Conservation (phyloP, 495 filamentous ascomycete species). For the Penicillium verhagenii region DNA sequence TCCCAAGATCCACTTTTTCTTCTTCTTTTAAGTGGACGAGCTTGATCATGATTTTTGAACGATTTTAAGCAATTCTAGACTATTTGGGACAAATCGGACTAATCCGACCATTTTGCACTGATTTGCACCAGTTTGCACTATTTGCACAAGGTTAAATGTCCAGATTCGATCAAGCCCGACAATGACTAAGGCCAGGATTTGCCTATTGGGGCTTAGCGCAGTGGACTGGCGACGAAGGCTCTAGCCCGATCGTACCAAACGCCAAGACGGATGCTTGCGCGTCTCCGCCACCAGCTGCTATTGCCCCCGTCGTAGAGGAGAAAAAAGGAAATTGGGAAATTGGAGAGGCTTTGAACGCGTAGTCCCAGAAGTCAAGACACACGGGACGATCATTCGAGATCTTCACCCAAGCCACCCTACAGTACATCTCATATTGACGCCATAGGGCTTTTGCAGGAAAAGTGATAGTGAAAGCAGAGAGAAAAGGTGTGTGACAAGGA, state of each 20-base stretch:
- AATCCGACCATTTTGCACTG: too few species aligned
- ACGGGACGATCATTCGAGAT: conserved; percentile 19
- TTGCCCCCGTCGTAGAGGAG: conserved; percentile 11
- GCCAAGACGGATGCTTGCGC: conserved; percentile 51
- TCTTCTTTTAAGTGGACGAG: too few species aligned
- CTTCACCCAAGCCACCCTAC: conserved; percentile 3
- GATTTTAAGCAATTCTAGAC: too few species aligned
- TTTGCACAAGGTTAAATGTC: too few species aligned
- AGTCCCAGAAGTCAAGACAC: conserved; percentile 6
- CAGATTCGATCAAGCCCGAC: not conserved
- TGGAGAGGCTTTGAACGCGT: conserved; percentile 21
- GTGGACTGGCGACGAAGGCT: conserved; percentile 25
- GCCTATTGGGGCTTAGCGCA: conserved; percentile 20
- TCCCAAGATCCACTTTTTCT: conserved; percentile 8
- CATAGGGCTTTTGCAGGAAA: not conserved
- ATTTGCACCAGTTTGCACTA: too few species aligned
- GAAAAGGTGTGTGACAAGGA: too few species aligned
- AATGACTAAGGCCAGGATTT: conserved; percentile 2
- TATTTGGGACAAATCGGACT: too few species aligned
- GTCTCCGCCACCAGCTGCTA: conserved; percentile 33
- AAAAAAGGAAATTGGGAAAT: conserved; percentile 4
- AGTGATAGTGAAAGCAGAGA: too few species aligned
- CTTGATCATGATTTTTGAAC: too few species aligned
- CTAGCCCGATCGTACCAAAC: conserved; percentile 38
- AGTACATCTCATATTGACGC: conserved; percentile 12